These are phyloP conservation scores for Clonostachys chloroleuca DNA, from an alignment of 2,329 filamentous ascomycete genomes.

Conservation along the genomic window DNA sequence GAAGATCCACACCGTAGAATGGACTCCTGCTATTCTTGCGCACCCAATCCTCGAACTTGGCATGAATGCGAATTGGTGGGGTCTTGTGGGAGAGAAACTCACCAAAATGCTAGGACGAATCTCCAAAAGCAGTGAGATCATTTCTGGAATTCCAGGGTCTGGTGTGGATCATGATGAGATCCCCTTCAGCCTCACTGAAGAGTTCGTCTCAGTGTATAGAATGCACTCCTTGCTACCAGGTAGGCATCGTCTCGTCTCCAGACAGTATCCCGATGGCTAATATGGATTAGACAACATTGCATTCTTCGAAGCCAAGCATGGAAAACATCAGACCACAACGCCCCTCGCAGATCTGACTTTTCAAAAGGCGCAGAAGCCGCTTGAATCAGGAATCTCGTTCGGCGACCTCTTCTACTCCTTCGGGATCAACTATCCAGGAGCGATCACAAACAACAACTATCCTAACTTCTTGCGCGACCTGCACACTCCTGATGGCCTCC, in stretches of 20 bases:
- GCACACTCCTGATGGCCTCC: slow-evolving; percentile 29
- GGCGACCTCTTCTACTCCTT: slow-evolving; percentile 37
- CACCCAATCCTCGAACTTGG: slow-evolving; percentile 34
- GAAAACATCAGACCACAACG: slow-evolving; percentile 15
- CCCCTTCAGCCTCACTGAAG: slow-evolving; percentile 34
- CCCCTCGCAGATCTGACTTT: slow-evolving; percentile 24
- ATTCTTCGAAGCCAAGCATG: slow-evolving; percentile 13
- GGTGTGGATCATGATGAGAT: slow-evolving; percentile 24
- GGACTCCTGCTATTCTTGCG: slow-evolving; percentile 40
- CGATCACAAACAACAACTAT: slow-evolving; percentile 27
- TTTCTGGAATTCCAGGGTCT: slow-evolving; percentile 11
- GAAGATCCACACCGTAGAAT: slow-evolving; percentile 44
- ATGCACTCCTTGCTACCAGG: slow-evolving; percentile 32
- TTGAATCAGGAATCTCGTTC: slow-evolving; percentile 20
- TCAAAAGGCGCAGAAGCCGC: slow-evolving; percentile 19
- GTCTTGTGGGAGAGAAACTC: slow-evolving; percentile 30
- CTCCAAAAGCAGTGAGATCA: slow-evolving; percentile 6
- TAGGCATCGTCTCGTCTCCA: neutral
- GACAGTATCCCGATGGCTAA: neutral
- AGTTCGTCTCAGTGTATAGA: slow-evolving; percentile 37
- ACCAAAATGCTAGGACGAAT: slow-evolving; percentile 29
- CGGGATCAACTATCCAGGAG: slow-evolving; percentile 40
- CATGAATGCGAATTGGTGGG: slow-evolving; percentile 42
- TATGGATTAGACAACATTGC: slow-evolving; percentile 11
- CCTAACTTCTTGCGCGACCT: slow-evolving; percentile 28